These are phyloP conservation scores for Angomonas desouzai DNA, from an alignment of 208 protist species.

Conservation along the genomic window DNA sequence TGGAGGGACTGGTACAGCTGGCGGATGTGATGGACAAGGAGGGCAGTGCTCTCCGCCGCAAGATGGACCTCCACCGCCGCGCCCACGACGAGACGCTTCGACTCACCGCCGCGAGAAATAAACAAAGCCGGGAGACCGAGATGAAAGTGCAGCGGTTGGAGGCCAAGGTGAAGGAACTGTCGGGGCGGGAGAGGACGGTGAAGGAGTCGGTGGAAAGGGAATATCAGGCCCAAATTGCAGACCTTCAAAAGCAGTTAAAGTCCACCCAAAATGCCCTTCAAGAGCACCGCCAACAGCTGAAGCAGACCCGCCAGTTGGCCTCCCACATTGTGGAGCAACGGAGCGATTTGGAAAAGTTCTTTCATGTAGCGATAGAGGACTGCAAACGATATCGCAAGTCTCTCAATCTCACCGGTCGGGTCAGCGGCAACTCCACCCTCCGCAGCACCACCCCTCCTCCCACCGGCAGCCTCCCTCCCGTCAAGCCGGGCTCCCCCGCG, in stretches of 20 bases:
- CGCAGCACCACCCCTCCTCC: not conserved
- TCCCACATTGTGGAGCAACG: slow-evolving; percentile 54
- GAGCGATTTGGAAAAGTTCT: slow-evolving; percentile 76
- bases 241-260: slow-evolving; percentile 45
- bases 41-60: slow-evolving; percentile 35
- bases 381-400: slow-evolving; percentile 35
- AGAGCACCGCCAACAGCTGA: slow-evolving; percentile 44
- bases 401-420: slow-evolving; percentile 6
- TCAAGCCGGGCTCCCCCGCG: not conserved
- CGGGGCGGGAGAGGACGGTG: slow-evolving; percentile 23
- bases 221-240: slow-evolving; percentile 37
- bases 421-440: not conserved
- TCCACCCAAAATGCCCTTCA: slow-evolving; percentile 37
- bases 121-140: slow-evolving; percentile 35
- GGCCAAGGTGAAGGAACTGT: slow-evolving; percentile 35
- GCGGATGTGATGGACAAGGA: slow-evolving; percentile 44
- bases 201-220: slow-evolving; percentile 21
- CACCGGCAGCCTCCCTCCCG: not conserved
- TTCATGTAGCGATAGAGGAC: slow-evolving; percentile 65
- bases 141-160: slow-evolving; percentile 59
- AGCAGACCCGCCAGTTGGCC: slow-evolving; percentile 44
- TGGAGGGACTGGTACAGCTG: slow-evolving; percentile 65
- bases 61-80: slow-evolving; percentile 40
- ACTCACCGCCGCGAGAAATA: slow-evolving; percentile 39
- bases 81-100: slow-evolving; percentile 60